These are phyloP conservation scores for Ascochyta koolunga DNA, from an alignment of 2,329 filamentous ascomycete genomes.

Conservation along the genomic window DNA sequence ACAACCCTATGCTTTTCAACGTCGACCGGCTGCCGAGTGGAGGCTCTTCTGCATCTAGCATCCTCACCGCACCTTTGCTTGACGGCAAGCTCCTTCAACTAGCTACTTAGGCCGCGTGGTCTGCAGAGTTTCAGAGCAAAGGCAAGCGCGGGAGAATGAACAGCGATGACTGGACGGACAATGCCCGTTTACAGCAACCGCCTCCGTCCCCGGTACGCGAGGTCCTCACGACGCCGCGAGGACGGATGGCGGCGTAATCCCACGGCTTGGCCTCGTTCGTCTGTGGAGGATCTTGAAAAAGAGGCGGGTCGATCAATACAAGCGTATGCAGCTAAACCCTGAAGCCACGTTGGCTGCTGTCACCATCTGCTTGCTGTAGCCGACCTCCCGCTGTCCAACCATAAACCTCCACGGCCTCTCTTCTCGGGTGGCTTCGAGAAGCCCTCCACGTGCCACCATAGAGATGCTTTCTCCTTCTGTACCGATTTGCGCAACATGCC, in stretches of 20 bases:
- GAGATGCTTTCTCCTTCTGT: constrained; percentile 9
- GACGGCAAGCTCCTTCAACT: constrained; percentile 26
- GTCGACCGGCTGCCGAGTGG: constrained; percentile 7
- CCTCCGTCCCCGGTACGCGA: constrained; percentile 40
- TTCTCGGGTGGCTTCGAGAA: constrained; percentile 29
- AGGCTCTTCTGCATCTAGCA: constrained; percentile 13
- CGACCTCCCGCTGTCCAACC: constrained; percentile 30
- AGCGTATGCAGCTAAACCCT: constrained; percentile 49
- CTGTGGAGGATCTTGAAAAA: constrained; percentile 46
- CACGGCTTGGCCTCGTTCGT: constrained; percentile 42
- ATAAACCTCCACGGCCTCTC: constrained; percentile 7
- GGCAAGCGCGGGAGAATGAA: constrained; percentile 43
- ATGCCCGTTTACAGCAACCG: constrained; percentile 38
- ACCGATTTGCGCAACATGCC: constrained; percentile 13
- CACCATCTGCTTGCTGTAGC: constrained; percentile 31
- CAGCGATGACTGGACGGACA: constrained; percentile 33
- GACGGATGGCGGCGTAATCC: constrained; percentile 40
- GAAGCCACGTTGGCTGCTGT: constrained; percentile 47
- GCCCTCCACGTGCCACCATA: constrained; percentile 26
- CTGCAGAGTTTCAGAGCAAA: constrained; percentile 39
- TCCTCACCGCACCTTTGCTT: constrained; percentile 33
- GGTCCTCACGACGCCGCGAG: constrained; percentile 38
- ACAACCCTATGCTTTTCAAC: constrained; percentile 1
- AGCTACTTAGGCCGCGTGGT: constrained; percentile 29
- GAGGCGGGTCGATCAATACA: constrained; percentile 50